A percentile compares a stretch with the other conserved stretches of the same genome.
Conservation (phyloP, 139 green algal genomes). For the Coccomyxa sp. region DNA sequence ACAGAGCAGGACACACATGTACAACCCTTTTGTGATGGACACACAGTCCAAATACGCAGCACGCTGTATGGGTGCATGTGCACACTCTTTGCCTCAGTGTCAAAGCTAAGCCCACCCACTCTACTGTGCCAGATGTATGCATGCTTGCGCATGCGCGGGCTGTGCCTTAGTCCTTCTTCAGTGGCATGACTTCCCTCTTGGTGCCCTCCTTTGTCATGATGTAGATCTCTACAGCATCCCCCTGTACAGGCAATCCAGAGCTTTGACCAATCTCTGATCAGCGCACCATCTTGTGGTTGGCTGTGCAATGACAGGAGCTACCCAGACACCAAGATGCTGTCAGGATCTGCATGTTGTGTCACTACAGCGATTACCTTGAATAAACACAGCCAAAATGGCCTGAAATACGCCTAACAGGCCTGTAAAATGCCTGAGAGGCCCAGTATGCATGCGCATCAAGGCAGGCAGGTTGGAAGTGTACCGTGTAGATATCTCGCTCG, state of each 20-base stretch:
- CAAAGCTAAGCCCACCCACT: too few relatives aligned
- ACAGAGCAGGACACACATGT: too few relatives aligned
- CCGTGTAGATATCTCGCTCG: conserved; percentile 98
- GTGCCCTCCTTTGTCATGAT: conserved; percentile 91
- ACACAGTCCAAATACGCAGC: too few relatives aligned
- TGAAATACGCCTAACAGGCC: not conserved
- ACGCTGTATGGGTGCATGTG: too few relatives aligned
- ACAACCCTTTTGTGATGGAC: too few relatives aligned
- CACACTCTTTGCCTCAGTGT: too few relatives aligned
- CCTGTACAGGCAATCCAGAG: conserved; percentile 58
- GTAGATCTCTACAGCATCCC: conserved; percentile 93
- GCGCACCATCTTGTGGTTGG: too few relatives aligned
- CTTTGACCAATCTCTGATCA: too few relatives aligned
- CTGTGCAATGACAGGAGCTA: too few relatives aligned
- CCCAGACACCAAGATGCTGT: not conserved
- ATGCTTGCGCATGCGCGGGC: too few relatives aligned
- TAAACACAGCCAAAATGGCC: conserved; percentile 1
- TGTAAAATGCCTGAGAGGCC: too few relatives aligned
- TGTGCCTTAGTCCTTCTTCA: conserved; percentile 89
- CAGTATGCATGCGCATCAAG: not conserved
- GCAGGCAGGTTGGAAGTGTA: too few relatives aligned
- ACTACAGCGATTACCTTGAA: conserved; percentile 5
- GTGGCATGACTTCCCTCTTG: conserved; percentile 57
- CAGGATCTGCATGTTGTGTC: not conserved
- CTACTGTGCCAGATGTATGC: conserved; percentile 3